Base-by-base conservation (phyloP, 257 asterid species). In the Nyctanthes arbortristis region DNA sequence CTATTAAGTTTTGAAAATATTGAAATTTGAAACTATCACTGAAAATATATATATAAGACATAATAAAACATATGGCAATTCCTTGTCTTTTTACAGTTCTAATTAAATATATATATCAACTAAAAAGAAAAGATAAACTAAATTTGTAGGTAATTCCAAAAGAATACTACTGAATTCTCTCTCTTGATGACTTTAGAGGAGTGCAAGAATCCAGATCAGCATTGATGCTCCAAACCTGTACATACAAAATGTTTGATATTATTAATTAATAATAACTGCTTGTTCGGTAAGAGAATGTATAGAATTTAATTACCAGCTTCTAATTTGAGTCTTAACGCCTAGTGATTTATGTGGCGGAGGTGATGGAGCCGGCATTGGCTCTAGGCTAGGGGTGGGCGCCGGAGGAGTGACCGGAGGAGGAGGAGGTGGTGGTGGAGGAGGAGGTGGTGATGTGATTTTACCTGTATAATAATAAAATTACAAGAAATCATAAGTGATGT, bases 401-500 rank as follows among this genome's bases (percentile, higher is more conserved):
- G 57, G 58, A 49, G 58, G 58, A 7, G 58, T n/a, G n/a, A n/a
- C n/a, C n/a, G 58, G 57, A n/a, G 57, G 58, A 49, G 58, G 58
- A 7, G 58, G 58, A 7, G 59, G 14, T 2, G 58, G 58, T 20
- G 58, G 58, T 20, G 52, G 52, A 39, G n/a, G 47, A 14, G 52
- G 52, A 1, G 59, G 59, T 52, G 59, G 59, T 52, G 31, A 14
- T 1, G 4, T 31, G n/a, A 52, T 12, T 16, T 52, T 52, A 7
- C 59, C 59, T 52, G 31, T 52, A 24, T 52, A n/a, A n/a, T n/a
- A n/a, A n/a, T 35, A 1, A n/a, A 14, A 49, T 30, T 43, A 28
- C n/a, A 2, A 30, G 12, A 59, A 27, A 1, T 24, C n/a, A 43
- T 45, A 37, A 13, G 2, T 29, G 0, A 7, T 0, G n/a, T 7